A percentile compares a stretch with the other conserved stretches of the same genome.
phyloP scores from a whole-genome alignment of 1,284 basidiomycete species.

The Peniophora sp. region DNA sequence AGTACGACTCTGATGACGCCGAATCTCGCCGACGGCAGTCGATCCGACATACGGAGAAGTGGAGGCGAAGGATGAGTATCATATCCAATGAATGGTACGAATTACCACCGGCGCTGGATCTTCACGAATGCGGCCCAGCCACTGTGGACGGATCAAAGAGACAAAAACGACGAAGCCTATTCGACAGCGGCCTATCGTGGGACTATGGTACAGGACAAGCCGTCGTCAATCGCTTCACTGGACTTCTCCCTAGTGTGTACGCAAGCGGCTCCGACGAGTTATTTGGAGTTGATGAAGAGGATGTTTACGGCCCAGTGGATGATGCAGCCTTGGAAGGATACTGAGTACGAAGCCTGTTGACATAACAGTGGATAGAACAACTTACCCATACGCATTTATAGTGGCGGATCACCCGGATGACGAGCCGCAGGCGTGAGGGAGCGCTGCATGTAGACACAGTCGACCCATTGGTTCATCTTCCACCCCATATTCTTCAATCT shows the following conservation, averaged over 20 bases:
- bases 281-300: too few species aligned
- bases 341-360: too few species aligned
- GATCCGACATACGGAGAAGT: slow-evolving; percentile 12
- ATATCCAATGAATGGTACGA: slow-evolving; percentile 51
- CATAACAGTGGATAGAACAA: too few species aligned
- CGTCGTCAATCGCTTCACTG: too few species aligned
- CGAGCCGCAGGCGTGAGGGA: neutral
- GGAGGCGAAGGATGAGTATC: slow-evolving; percentile 58
- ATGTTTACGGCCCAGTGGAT: too few species aligned
- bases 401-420: too few species aligned
- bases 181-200: neutral
- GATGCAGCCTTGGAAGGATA: too few species aligned
- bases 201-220: too few species aligned
- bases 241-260: too few species aligned
- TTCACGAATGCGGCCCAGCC: slow-evolving; percentile 5
- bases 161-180: neutral
- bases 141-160: neutral
- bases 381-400: too few species aligned
- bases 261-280: too few species aligned
- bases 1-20: slow-evolving; percentile 29
- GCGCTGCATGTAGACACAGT: neutral
- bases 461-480: neutral
- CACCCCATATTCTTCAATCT: neutral
- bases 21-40: slow-evolving; percentile 26
- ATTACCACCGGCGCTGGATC: slow-evolving; percentile 24